Evolutionary conservation across 176 grass and related monocot genomes (phyloP).

Genomic region (Eleusine coracana): DNA sequence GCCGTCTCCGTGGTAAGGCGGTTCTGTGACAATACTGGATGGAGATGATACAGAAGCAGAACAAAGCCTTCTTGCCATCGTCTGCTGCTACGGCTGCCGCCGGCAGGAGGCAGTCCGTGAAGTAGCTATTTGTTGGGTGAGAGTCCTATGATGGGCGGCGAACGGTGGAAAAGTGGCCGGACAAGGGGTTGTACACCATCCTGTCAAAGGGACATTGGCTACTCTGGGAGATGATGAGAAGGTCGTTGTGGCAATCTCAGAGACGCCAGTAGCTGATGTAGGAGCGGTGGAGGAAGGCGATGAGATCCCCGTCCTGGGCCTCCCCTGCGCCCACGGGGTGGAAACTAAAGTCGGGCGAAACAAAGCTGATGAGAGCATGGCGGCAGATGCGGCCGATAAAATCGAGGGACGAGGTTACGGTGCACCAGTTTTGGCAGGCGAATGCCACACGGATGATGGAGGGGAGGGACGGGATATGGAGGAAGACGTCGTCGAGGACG

Average conservation of each 20-base stretch:
- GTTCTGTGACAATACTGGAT: background rate
- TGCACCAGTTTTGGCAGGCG: background rate
- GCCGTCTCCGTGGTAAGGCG: too few relatives aligned
- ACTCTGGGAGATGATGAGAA: background rate
- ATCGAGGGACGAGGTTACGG: background rate
- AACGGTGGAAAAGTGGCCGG: background rate
- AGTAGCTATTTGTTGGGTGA: background rate
- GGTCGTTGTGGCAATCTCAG: background rate
- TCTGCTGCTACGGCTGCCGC: too few relatives aligned
- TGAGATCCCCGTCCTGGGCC: too few relatives aligned
- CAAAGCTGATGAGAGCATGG: background rate
- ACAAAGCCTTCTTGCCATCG: background rate
- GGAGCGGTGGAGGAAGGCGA: background rate
- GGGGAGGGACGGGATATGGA: background rate
- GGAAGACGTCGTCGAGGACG: background rate
- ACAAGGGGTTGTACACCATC: background rate
- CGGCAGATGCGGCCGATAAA: background rate
- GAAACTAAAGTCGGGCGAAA: background rate
- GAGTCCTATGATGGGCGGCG: too few relatives aligned
- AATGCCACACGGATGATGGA: background rate
- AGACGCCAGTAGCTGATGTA: background rate
- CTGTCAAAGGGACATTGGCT: background rate
- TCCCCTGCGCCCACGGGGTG: too few relatives aligned
- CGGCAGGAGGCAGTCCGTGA: background rate
- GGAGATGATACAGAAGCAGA: background rate